Percentiles rank a stretch among this genome's conserved stretches.
Evolutionary conservation across 345 rosid species (phyloP).

Genomic region (Turritis glabra): DNA sequence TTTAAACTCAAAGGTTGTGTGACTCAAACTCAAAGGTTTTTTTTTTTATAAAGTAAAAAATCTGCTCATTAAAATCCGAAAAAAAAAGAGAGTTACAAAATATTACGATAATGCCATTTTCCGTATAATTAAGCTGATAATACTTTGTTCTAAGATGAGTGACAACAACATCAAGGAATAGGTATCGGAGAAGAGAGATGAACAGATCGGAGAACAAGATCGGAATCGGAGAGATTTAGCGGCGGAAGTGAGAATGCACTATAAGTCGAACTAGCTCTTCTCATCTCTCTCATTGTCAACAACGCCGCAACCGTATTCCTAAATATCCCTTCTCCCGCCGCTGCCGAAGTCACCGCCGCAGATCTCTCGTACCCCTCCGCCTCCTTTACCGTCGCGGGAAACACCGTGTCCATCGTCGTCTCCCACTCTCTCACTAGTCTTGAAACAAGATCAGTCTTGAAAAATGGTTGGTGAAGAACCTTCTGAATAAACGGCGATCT

Average conservation of each 20-base stretch:
- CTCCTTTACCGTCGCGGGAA: slow-evolving; percentile 39
- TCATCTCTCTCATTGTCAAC: slow-evolving; percentile 73
- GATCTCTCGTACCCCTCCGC: slow-evolving; percentile 25
- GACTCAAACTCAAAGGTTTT: no score
- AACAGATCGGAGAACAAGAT: slow-evolving; percentile 41
- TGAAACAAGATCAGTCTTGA: slow-evolving; percentile 74
- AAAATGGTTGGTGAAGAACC: slow-evolving; percentile 71
- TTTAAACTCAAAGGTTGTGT: no score
- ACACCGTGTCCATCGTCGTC: slow-evolving; percentile 56
- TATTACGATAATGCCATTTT: neutral
- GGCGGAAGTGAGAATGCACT: slow-evolving; percentile 78
- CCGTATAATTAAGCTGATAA: neutral
- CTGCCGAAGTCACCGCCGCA: slow-evolving; percentile 26
- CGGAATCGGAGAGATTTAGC: slow-evolving; percentile 58
- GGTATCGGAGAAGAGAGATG: slow-evolving; percentile 61
- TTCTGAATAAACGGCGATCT: slow-evolving; percentile 67
- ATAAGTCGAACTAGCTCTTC: slow-evolving; percentile 79
- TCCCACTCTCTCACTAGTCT: slow-evolving; percentile 79
- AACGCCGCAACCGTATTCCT: slow-evolving; percentile 75
- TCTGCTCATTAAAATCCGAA: neutral
- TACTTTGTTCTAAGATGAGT: neutral
- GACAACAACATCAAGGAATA: slow-evolving; percentile 37
- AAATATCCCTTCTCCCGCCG: slow-evolving; percentile 63
- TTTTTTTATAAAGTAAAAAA: neutral
- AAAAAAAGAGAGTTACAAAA: neutral